phyloP scores from a whole-genome alignment of 2,329 filamentous ascomycete genomes.

The Rhinocladiella similis region DNA sequence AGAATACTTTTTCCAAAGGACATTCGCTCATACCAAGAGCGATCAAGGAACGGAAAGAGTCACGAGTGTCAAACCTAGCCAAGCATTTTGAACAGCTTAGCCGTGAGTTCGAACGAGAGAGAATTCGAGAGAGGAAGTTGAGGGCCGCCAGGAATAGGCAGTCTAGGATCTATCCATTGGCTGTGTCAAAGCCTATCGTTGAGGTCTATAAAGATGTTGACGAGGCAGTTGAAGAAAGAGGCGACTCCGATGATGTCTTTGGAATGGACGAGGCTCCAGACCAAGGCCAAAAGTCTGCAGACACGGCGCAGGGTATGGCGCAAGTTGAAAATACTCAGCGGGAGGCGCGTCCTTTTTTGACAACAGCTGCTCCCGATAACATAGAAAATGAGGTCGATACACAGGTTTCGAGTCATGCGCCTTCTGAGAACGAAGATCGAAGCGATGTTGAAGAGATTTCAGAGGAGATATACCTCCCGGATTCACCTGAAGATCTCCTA shows the following conservation, averaged over 20 bases:
- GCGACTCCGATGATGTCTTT: slow-evolving; percentile 61
- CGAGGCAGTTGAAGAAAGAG: slow-evolving; percentile 83
- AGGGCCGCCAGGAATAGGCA: slow-evolving; percentile 73
- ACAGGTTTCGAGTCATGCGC: slow-evolving; percentile 50
- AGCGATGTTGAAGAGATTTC: slow-evolving; percentile 67
- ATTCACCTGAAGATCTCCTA: slow-evolving; percentile 50
- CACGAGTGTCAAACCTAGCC: slow-evolving; percentile 86
- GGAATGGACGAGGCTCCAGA: slow-evolving; percentile 30
- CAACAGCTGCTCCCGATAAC: slow-evolving; percentile 38
- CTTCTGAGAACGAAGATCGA: slow-evolving; percentile 69
- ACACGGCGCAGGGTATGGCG: slow-evolving; percentile 31
- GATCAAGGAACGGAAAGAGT: slow-evolving; percentile 67
- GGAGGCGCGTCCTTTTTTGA: slow-evolving; percentile 31
- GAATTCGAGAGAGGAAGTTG: slow-evolving; percentile 79
- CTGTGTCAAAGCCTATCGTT: slow-evolving; percentile 91
- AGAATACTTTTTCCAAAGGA: slow-evolving; percentile 46
- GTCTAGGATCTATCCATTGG: slow-evolving; percentile 81
- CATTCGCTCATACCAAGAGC: slow-evolving; percentile 86
- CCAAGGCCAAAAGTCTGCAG: slow-evolving; percentile 23
- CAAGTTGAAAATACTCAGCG: slow-evolving; percentile 37
- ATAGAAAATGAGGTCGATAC: slow-evolving; percentile 46
- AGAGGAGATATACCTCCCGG: slow-evolving; percentile 66
- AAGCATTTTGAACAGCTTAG: slow-evolving; percentile 96
- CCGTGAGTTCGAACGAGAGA: slow-evolving; percentile 93
- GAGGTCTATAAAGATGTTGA: slow-evolving; percentile 94